Conservation (phyloP, 495 filamentous ascomycete species). For the Parathielavia appendiculata region DNA sequence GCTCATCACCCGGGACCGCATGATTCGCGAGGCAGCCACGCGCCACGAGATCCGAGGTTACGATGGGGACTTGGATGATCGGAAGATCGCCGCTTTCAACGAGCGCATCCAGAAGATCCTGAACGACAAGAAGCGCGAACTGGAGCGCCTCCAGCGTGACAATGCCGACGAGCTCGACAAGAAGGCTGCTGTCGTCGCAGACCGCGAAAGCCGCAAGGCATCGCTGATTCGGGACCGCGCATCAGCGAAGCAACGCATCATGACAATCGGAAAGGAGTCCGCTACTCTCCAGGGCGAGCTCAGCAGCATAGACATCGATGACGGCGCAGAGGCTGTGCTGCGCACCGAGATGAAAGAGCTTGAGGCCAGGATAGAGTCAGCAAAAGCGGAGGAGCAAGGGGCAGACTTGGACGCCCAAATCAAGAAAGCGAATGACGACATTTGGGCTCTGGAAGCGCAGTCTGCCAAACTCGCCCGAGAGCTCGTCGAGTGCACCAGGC, state of each 20-base stretch:
- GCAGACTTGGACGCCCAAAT: constrained; percentile 66
- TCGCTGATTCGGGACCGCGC: constrained; percentile 65
- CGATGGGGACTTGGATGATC: constrained; percentile 70
- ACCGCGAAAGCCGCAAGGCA: constrained; percentile 63
- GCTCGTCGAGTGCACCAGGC: constrained; percentile 70
- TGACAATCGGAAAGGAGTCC: constrained; percentile 62
- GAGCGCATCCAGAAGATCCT: constrained; percentile 66
- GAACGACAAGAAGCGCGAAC: constrained; percentile 67
- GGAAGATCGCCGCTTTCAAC: constrained; percentile 69
- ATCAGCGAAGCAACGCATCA: constrained; percentile 61
- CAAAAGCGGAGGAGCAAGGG: constrained; percentile 54
- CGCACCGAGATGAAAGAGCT: constrained; percentile 68
- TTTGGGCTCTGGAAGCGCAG: constrained; percentile 63
- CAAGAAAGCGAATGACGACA: constrained; percentile 53
- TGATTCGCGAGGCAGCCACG: constrained; percentile 73
- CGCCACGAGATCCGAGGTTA: constrained; percentile 81
- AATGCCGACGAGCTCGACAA: constrained; percentile 64
- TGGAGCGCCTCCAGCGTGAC: constrained; percentile 68
- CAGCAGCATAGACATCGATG: constrained; percentile 68
- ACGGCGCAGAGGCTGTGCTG: constrained; percentile 70
- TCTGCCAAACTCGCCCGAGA: constrained; percentile 65
- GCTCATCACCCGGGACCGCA: constrained; percentile 57
- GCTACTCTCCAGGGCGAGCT: constrained; percentile 57
- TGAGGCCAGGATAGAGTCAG: constrained; percentile 54
- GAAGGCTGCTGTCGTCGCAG: constrained; percentile 60